A percentile compares a stretch with the other conserved stretches of the same genome.
Conservation (phyloP, 257 asterid genomes). For the Lithospermum erythrorhizon region DNA sequence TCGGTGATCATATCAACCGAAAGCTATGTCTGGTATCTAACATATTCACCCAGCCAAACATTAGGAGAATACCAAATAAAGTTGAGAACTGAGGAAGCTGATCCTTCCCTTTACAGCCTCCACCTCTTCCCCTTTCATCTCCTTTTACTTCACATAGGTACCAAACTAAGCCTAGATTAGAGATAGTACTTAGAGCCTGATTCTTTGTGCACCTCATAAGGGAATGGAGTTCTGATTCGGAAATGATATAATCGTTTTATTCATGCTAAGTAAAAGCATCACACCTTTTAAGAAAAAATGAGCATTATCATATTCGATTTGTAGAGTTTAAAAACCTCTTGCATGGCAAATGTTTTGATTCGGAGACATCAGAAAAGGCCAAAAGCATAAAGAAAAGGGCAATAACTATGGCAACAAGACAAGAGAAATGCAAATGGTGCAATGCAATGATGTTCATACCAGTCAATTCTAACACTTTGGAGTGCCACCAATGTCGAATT, state of each 20-base stretch:
- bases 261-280: not conserved
- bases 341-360: not conserved
- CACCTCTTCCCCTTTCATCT: not conserved
- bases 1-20: not conserved
- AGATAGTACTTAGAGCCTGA: not conserved
- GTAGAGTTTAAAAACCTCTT: constrained; percentile 1
- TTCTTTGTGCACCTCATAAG: not conserved
- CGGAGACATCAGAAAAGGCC: not conserved
- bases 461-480: constrained; percentile 22
- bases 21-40: not conserved
- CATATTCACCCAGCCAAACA: no score
- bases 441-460: constrained; percentile 26
- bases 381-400: no score
- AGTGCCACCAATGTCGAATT: constrained; percentile 37
- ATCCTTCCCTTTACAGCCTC: no score
- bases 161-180: no score
- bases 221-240: not conserved
- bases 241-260: no score
- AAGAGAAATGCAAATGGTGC: constrained; percentile 44
- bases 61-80: not conserved
- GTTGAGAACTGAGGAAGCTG: not conserved
- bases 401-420: constrained; percentile 33
- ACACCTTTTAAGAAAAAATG: not conserved
- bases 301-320: not conserved
- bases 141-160: not conserved